phyloP scores from a whole-genome alignment of 371 early-diverging fungal genomes.

The Astathelohania contejeani region DNA sequence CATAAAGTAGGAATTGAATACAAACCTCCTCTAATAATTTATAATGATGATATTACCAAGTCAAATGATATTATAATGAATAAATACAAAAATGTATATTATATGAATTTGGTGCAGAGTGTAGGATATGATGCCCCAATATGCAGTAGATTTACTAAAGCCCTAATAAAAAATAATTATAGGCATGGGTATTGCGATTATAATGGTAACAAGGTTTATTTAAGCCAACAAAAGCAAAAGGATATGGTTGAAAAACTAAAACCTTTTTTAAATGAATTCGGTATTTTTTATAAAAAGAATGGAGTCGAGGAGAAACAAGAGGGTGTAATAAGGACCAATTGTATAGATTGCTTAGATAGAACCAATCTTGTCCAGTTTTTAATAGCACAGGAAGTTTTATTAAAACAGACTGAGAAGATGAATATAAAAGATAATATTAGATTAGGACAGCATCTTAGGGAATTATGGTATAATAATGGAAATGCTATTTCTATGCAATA shows the following conservation, averaged over 20 bases:
- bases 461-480: slow-evolving; percentile 95
- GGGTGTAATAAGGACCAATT: slow-evolving; percentile 80
- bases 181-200: slow-evolving; percentile 42
- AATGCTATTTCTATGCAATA: slow-evolving; percentile 79
- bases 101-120: slow-evolving; percentile 41
- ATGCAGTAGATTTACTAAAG: slow-evolving; percentile 10
- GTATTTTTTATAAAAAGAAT: slow-evolving; percentile 59
- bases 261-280: no score
- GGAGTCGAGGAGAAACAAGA: slow-evolving; percentile 58
- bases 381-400: slow-evolving; percentile 65
- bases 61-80: slow-evolving; percentile 18
- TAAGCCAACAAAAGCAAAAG: slow-evolving; percentile 62
- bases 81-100: slow-evolving; percentile 37
- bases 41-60: slow-evolving; percentile 15
- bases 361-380: slow-evolving; percentile 93
- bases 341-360: slow-evolving; percentile 97
- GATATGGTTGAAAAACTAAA: slow-evolving; percentile 61
- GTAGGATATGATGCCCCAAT: slow-evolving; percentile 41
- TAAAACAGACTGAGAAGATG: slow-evolving; percentile 55
- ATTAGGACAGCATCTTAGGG: slow-evolving; percentile 55
- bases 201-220: slow-evolving; percentile 16
- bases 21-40: slow-evolving; percentile 56
- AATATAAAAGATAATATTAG: slow-evolving; percentile 11
- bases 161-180: slow-evolving; percentile 14
- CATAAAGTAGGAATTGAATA: slow-evolving; percentile 75